Evolutionary conservation across 805 yeast species (phyloP), one percentile per base, ranked within the genome.

Genomic region (Grigorovia humatica): DNA sequence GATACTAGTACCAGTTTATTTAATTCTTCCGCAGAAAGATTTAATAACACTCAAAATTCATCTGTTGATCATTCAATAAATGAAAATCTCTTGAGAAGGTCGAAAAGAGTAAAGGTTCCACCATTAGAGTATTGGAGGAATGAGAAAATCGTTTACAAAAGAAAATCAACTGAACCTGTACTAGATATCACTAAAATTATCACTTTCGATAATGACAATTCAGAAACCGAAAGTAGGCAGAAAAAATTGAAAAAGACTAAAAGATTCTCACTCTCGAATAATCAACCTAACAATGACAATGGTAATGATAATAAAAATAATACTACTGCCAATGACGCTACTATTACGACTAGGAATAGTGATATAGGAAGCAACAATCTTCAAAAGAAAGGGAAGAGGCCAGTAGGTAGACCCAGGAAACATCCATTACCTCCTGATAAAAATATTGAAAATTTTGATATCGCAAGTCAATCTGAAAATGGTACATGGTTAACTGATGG

Each of bases 121-220:
- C 91, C 95, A 0, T 69, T 89, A 55, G 90, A 88, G 2, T 86
- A 75, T 63, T 88, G 96, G 96, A 78, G 85, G 64, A 86, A 86
- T 61, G 96, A 88, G 66, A 73, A 80, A 53, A 78, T 85, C 38
- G 77, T 85, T 2, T 88, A 85, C 60, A 71, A 74, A 43, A 70
- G 72, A 48, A 62, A 56, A 15, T 55, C 63, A 4, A 56, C 57
- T 17, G 65, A 65, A 17, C 72, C 78, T 13, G 74, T 82, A 11
- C 80, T 81, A 49, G 79, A 79, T 42, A 75, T 84, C 23, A 75
- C 76, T 51, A 80, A 78, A 55, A 80, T 85, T 40, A 74, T 81
- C 9, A 82, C 80, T 0, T 60, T 57, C 53, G 67, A 65, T 45
- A 58, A 58, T 29, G 56, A 59, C 15, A 59, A 61, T 9, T 12